Evolutionary conservation across 2,329 filamentous ascomycete genomes (phyloP).

Genomic region (Tolypocladium nubicola): DNA sequence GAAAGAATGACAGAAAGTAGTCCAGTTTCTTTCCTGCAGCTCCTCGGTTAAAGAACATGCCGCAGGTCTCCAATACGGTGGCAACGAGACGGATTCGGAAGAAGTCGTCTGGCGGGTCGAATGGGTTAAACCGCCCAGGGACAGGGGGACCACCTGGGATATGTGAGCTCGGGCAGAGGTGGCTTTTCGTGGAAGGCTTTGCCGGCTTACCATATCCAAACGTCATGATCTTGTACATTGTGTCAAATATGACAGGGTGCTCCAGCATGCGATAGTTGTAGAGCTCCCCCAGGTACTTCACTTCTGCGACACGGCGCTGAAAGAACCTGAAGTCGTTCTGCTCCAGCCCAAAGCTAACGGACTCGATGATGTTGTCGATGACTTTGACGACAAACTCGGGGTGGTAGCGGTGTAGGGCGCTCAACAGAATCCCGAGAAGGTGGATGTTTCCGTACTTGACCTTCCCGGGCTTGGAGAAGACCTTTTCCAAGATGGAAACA

Average conservation of each 20-base stretch:
- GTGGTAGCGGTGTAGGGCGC: conserved; percentile 84
- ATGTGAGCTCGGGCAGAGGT: conserved; percentile 1
- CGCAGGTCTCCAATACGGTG: conserved; percentile 86
- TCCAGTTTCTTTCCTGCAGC: conserved; percentile 94
- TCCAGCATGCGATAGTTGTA: conserved; percentile 98
- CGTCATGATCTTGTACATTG: conserved; percentile 85
- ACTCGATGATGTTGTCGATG: conserved; percentile 85
- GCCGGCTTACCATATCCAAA: conserved; percentile 63
- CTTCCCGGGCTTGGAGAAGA: conserved; percentile 93
- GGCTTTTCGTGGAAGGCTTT: neutral
- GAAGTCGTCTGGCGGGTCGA: conserved; percentile 88
- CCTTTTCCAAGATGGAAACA: conserved; percentile 69
- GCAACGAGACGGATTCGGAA: conserved; percentile 89
- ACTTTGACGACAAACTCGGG: conserved; percentile 83
- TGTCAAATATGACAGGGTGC: conserved; percentile 89
- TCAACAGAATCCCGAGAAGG: conserved; percentile 79
- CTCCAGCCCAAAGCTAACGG: conserved; percentile 78
- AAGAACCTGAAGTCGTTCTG: conserved; percentile 97
- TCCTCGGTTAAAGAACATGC: conserved; percentile 91
- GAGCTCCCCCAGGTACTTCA: conserved; percentile 91
- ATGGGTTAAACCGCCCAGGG: conserved; percentile 62
- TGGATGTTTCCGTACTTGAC: conserved; percentile 97
- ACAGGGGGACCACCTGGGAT: conserved; percentile 62
- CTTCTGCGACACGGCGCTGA: conserved; percentile 85
- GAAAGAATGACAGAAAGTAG: conserved; percentile 93